These are phyloP conservation scores for Trichosporon asahii DNA, from an alignment of 1,284 basidiomycete genomes.

Conservation along the genomic window DNA sequence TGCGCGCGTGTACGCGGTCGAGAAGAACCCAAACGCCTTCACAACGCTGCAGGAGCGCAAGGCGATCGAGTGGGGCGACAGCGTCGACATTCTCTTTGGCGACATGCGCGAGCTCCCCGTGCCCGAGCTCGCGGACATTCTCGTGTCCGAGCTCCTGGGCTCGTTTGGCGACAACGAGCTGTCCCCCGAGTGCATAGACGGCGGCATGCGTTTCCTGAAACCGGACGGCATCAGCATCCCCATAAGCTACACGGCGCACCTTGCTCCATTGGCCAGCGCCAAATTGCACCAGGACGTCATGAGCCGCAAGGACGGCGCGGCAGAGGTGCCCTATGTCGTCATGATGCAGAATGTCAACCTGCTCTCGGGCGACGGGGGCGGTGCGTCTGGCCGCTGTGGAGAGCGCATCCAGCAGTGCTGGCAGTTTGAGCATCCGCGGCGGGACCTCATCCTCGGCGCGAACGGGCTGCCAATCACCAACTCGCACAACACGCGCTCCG, in stretches of 20 bases:
- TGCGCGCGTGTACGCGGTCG: conserved; percentile 78
- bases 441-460: conserved; percentile 68
- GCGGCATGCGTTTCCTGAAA: conserved; percentile 87
- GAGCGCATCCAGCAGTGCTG: conserved; percentile 90
- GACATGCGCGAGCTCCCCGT: conserved; percentile 85
- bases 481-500: conserved; percentile 78
- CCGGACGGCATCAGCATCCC: conserved; percentile 91
- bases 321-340: conserved; percentile 96
- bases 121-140: conserved; percentile 83
- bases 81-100: conserved; percentile 78
- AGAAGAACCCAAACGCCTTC: conserved; percentile 93
- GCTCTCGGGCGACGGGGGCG: conserved; percentile 67
- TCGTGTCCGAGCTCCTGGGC: conserved; percentile 92
- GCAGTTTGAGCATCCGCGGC: conserved; percentile 91
- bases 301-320: conserved; percentile 56
- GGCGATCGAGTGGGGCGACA: conserved; percentile 74
- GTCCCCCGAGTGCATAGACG: conserved; percentile 94
- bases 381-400: conserved; percentile 62
- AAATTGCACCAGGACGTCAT: conserved; percentile 79
- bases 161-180: conserved; percentile 99
- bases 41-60: conserved; percentile 85
- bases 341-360: conserved; percentile 93
- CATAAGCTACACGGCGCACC: conserved; percentile 87
- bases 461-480: conserved; percentile 77
- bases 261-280: conserved; percentile 88